phyloP scores from a whole-genome alignment of 805 yeast genomes.

The Groenewaldozyma salmanticensis region DNA sequence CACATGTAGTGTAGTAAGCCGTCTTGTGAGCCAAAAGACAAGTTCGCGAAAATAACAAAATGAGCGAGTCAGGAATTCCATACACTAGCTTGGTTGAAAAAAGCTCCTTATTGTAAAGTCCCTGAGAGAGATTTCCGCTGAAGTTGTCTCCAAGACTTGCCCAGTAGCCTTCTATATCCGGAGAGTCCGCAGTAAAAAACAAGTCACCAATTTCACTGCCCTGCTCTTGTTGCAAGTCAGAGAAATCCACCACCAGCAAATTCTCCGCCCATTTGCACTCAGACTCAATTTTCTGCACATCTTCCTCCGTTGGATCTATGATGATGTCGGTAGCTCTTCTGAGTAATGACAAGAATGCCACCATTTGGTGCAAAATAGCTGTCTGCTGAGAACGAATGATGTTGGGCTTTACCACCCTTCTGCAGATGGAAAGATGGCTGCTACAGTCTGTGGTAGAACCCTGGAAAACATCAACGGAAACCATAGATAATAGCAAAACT shows the following conservation, averaged over 20 bases:
- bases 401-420: slow-evolving; percentile 59
- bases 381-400: slow-evolving; percentile 68
- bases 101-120: slow-evolving; percentile 16
- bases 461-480: slow-evolving; percentile 83
- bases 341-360: slow-evolving; percentile 60
- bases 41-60: slow-evolving; percentile 61
- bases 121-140: slow-evolving; percentile 13
- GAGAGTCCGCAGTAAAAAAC: no score
- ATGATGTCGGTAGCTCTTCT: slow-evolving; percentile 80
- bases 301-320: no score
- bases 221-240: no score
- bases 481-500: slow-evolving; percentile 78
- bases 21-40: slow-evolving; percentile 58
- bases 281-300: no score
- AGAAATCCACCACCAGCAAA: no score
- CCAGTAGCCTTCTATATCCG: no score
- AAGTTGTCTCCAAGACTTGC: no score
- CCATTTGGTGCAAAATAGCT: slow-evolving; percentile 63
- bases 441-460: slow-evolving; percentile 84
- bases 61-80: slow-evolving; percentile 75
- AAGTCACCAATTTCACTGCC: no score
- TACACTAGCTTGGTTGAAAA: slow-evolving; percentile 67
- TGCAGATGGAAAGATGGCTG: slow-evolving; percentile 67
- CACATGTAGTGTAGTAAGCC: slow-evolving; percentile 39
- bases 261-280: no score